Percentiles rank a stretch among this genome's conserved stretches.
These are phyloP conservation scores for Baeospora myosura DNA, from an alignment of 1,284 basidiomycete genomes.

Conservation along the genomic window DNA sequence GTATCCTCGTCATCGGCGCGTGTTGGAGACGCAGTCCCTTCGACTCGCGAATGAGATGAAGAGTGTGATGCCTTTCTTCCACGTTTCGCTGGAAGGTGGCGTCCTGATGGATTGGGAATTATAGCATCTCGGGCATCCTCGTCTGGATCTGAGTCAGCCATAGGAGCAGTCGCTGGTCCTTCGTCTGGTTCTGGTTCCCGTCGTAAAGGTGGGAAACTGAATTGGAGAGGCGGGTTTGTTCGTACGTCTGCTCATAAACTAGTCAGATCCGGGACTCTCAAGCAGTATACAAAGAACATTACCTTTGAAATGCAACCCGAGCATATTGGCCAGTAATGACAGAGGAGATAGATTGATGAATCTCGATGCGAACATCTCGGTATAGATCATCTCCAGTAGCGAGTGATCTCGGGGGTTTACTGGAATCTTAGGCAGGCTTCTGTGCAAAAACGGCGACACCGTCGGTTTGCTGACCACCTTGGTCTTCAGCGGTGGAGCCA, in stretches of 20 bases:
- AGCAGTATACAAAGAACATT: slow-evolving; percentile 14
- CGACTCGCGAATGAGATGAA: slow-evolving; percentile 1
- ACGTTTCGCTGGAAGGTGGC: neutral
- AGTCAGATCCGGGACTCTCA: neutral
- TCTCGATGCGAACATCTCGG: slow-evolving; percentile 54
- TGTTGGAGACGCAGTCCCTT: neutral
- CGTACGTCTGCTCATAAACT: slow-evolving; percentile 41
- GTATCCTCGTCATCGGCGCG: neutral
- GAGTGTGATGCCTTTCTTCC: neutral
- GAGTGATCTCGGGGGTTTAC: slow-evolving; percentile 61
- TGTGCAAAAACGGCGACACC: slow-evolving; percentile 12
- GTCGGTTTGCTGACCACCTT: too few relatives aligned
- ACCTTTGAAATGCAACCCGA: slow-evolving; percentile 58
- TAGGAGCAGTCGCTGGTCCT: neutral
- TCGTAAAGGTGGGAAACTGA: slow-evolving; percentile 45
- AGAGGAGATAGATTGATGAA: slow-evolving; percentile 62
- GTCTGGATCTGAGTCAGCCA: slow-evolving; percentile 21
- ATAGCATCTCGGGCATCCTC: slow-evolving; percentile 29
- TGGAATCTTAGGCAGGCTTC: slow-evolving; percentile 19
- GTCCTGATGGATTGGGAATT: slow-evolving; percentile 19
- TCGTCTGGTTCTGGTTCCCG: slow-evolving; percentile 12
- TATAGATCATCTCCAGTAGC: slow-evolving; percentile 55
- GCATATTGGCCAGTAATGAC: slow-evolving; percentile 48
- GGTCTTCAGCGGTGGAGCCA: slow-evolving; percentile 1
- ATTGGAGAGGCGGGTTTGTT: slow-evolving; percentile 52